Conservation (phyloP, 768 basidiomycete species). For the Russula dissimulans region DNA sequence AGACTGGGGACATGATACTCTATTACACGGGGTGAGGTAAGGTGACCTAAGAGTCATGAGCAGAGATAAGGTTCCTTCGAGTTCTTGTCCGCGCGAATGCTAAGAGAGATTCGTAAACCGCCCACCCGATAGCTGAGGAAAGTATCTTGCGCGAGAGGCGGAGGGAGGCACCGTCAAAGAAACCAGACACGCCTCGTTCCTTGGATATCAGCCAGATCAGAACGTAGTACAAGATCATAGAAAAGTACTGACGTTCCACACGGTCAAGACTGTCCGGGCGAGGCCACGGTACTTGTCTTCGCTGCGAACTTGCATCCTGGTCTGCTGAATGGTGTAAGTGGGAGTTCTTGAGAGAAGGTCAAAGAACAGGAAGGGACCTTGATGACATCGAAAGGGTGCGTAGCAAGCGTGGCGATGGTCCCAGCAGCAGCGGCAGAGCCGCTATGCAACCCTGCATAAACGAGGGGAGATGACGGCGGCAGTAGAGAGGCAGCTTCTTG, state of each 20-base stretch:
- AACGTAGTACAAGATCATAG: neutral
- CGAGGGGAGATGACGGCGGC: slow-evolving; percentile 33
- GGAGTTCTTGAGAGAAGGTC: slow-evolving; percentile 3
- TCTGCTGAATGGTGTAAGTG: slow-evolving; percentile 35
- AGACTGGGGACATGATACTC: no score
- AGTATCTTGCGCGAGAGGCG: slow-evolving; percentile 79
- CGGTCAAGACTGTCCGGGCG: slow-evolving; percentile 48
- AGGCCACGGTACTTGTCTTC: slow-evolving; percentile 70
- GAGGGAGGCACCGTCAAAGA: slow-evolving; percentile 80
- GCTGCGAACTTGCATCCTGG: slow-evolving; percentile 85
- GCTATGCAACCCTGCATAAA: slow-evolving; percentile 48
- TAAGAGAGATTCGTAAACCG: slow-evolving; percentile 73
- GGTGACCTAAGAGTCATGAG: neutral
- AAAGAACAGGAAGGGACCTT: slow-evolving; percentile 44
- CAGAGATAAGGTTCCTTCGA: neutral
- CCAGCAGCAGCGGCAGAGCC: slow-evolving; percentile 73
- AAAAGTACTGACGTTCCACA: slow-evolving; percentile 50
- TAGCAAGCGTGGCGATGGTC: slow-evolving; percentile 71
- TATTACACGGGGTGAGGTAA: no score
- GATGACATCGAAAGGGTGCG: slow-evolving; percentile 91
- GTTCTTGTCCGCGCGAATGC: slow-evolving; percentile 40
- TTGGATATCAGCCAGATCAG: slow-evolving; percentile 25
- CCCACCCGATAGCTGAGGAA: slow-evolving; percentile 89
- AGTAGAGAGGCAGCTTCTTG: slow-evolving; percentile 50
- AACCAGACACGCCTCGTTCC: slow-evolving; percentile 74